phyloP scores from a whole-genome alignment of 768 basidiomycete genomes.

The Saitozyma sp. region DNA sequence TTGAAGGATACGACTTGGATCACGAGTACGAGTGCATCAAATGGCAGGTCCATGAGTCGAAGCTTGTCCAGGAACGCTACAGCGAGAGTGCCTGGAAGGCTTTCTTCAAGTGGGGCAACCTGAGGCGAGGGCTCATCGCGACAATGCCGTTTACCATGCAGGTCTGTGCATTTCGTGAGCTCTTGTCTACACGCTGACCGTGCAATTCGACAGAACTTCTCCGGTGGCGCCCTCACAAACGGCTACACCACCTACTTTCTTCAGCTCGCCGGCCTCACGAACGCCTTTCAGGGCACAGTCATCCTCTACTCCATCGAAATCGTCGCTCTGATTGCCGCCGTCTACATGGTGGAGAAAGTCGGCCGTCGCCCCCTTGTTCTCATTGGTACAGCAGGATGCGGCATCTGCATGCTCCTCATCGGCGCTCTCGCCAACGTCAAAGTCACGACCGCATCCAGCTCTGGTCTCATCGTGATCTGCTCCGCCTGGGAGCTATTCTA shows the following conservation, averaged over 20 bases:
- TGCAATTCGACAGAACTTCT: conserved; percentile 9
- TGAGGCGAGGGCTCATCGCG: not conserved
- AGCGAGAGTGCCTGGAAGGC: not conserved
- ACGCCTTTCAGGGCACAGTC: conserved; percentile 16
- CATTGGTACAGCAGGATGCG: conserved; percentile 10
- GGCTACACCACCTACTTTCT: conserved; percentile 25
- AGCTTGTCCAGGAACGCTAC: not conserved
- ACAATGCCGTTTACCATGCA: not conserved
- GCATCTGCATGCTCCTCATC: conserved; percentile 11
- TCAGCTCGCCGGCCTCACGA: conserved; percentile 15
- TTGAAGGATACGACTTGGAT: conserved; percentile 24
- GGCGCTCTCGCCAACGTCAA: not conserved
- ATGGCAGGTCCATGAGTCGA: conserved; percentile 5
- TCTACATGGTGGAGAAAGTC: conserved; percentile 22
- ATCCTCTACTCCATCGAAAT: conserved; percentile 16
- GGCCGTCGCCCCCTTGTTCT: conserved; percentile 25
- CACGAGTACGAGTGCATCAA: conserved; percentile 14
- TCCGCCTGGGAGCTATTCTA: no score
- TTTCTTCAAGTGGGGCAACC: not conserved
- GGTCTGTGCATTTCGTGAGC: no score
- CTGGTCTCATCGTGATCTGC: no score
- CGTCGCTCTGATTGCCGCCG: conserved; percentile 15
- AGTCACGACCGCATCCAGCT: no score
- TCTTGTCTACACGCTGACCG: no score
- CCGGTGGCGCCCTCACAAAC: conserved; percentile 14